A percentile compares a stretch with the other conserved stretches of the same genome.
Evolutionary conservation across 1,284 basidiomycete species (phyloP).

Genomic region (Cryptococcus amylolentus): DNA sequence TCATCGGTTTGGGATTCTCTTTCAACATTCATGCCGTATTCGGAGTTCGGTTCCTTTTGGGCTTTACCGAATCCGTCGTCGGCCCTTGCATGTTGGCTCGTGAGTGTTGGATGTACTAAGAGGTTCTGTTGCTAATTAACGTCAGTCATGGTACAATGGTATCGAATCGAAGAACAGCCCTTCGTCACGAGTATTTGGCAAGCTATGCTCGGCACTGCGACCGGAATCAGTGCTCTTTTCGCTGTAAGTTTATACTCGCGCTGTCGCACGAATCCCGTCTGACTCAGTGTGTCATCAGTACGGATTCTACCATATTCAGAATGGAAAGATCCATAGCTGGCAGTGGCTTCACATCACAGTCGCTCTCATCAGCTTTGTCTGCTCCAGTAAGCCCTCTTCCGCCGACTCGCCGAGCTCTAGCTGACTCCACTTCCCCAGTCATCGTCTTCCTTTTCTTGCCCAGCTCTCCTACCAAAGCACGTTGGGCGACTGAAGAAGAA

Average conservation of each 20-base stretch:
- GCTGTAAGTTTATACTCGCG: conserved; percentile 3
- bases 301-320: conserved; percentile 29
- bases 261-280: not conserved
- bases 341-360: conserved; percentile 32
- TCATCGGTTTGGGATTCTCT: conserved; percentile 70
- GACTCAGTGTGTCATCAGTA: conserved; percentile 4
- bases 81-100: conserved; percentile 27
- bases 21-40: conserved; percentile 61
- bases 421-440: conserved; percentile 6
- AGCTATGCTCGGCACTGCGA: conserved; percentile 16
- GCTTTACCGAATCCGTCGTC: conserved; percentile 34
- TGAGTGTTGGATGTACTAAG: conserved; percentile 3
- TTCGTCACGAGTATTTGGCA: conserved; percentile 17
- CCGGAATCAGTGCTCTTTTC: conserved; percentile 5
- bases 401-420: not conserved
- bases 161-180: conserved; percentile 21
- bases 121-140: not conserved
- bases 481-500: conserved; percentile 28
- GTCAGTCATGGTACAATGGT: conserved; percentile 28
- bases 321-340: conserved; percentile 22
- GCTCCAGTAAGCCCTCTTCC: conserved; percentile 13
- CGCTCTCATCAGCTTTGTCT: conserved; percentile 19
- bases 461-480: conserved; percentile 29
- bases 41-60: conserved; percentile 26
- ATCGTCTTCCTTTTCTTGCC: conserved; percentile 28